Evolutionary conservation across 1,284 basidiomycete species (phyloP), one percentile per base, ranked within the genome.

Genomic region (Trametes polyzona): DNA sequence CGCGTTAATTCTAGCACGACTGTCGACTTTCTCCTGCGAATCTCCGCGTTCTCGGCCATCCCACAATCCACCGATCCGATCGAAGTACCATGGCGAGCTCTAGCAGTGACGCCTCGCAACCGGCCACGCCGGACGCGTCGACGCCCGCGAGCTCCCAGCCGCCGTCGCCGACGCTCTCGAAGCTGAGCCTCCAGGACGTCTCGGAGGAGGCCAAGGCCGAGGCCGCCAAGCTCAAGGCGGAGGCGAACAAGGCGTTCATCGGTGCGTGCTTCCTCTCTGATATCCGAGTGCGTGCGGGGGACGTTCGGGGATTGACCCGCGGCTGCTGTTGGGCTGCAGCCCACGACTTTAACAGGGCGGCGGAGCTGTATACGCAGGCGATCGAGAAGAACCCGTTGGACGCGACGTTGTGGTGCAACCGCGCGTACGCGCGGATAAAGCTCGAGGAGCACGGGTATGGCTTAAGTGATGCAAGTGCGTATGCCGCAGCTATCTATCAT

Each of bases 201-300:
- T 84, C 90, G 0, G 87, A 90, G 42, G 80, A 86, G 60, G 89
- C 92, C 62, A 84, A 78, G 67, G 79, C 78, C 35, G 80, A 84
- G 67, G 92, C 93, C 4, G 73, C 81, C 8, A 80, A 79, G 65
- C 71, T 96, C 57, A 98, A 97, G 74, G 82, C 78, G 8, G 80
- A 90, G 63, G 95, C 95, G 11, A 97, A 97, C 77, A 87, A 88
- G 67, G 90, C 92, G 4, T 98, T 96, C 70, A 76, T 78, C 29
- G 76, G 92, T 92, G 44, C 52, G 73, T 70, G 82, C 58, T 6
- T 35, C 23, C 36, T 26, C n/a, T 16, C 17, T 27, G 33, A 29
- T 26, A 9, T 23, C n/a, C 29, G 26, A 19, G 27, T 44, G 21
- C 39, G 39, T 33, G n/a, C 30, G 16, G 19, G 30, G 30, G 30